Evolutionary conservation across 2,329 filamentous ascomycete species (phyloP).

Genomic region (Sphaerulina vaccinii): DNA sequence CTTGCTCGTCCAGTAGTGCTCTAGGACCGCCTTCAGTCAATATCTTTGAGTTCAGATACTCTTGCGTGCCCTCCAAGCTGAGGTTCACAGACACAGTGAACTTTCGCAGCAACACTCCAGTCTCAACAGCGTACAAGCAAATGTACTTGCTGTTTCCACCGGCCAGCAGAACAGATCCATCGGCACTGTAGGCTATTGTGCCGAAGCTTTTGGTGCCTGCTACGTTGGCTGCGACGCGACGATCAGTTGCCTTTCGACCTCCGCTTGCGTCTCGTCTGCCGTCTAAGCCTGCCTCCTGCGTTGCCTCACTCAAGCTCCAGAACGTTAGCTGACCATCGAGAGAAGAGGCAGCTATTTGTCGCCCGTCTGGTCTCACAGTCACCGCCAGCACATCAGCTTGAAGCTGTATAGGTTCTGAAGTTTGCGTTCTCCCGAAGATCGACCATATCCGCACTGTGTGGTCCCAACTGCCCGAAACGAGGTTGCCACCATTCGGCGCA

Average conservation of each 20-base stretch:
- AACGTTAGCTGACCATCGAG: conserved; percentile 93
- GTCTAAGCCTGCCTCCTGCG: conserved; percentile 82
- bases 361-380: conserved; percentile 82
- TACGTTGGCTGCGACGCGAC: conserved; percentile 85
- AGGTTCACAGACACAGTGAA: conserved; percentile 94
- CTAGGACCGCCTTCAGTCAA: conserved; percentile 86
- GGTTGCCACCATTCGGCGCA: conserved; percentile 75
- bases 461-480: conserved; percentile 96
- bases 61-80: conserved; percentile 93
- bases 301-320: conserved; percentile 86
- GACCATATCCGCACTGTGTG: conserved; percentile 94
- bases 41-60: conserved; percentile 89
- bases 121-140: conserved; percentile 91
- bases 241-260: conserved; percentile 82
- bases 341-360: conserved; percentile 87
- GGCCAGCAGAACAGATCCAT: conserved; percentile 85
- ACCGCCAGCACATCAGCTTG: conserved; percentile 88
- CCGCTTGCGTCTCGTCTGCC: conserved; percentile 90
- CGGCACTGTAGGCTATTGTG: conserved; percentile 84
- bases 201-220: conserved; percentile 88
- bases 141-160: conserved; percentile 98
- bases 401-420: conserved; percentile 87
- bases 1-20: conserved; percentile 81
- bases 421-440: conserved; percentile 90
- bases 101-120: conserved; percentile 88